A percentile compares a stretch with the other conserved stretches of the same genome.
These are phyloP conservation scores for Suillus hirtellus DNA, from an alignment of 768 basidiomycete genomes.

Conservation along the genomic window DNA sequence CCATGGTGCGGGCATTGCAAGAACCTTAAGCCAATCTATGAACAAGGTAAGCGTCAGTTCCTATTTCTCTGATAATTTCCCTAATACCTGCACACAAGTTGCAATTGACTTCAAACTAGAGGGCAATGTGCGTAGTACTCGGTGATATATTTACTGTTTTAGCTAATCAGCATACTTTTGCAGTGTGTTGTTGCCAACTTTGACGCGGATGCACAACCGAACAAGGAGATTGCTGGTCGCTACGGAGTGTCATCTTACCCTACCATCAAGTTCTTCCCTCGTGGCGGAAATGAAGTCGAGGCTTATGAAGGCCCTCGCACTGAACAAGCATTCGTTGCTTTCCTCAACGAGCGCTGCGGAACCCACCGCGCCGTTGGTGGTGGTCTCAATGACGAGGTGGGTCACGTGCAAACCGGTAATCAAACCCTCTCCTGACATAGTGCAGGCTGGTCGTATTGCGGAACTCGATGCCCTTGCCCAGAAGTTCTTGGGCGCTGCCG, in stretches of 20 bases:
- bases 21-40: slow-evolving; percentile 81
- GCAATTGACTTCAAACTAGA: slow-evolving; percentile 80
- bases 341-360: slow-evolving; percentile 85
- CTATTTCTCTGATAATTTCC: slow-evolving; percentile 1
- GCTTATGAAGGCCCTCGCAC: slow-evolving; percentile 70
- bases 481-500: slow-evolving; percentile 66
- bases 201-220: slow-evolving; percentile 83
- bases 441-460: slow-evolving; percentile 77
- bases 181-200: slow-evolving; percentile 91
- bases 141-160: slow-evolving; percentile 3
- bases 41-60: slow-evolving; percentile 52
- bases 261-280: slow-evolving; percentile 94
- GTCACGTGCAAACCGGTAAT: slow-evolving; percentile 18
- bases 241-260: slow-evolving; percentile 85
- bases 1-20: slow-evolving; percentile 98
- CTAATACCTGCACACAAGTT: slow-evolving; percentile 42
- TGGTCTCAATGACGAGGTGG: slow-evolving; percentile 67
- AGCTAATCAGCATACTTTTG: slow-evolving; percentile 1
- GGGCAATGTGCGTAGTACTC: slow-evolving; percentile 52
- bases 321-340: slow-evolving; percentile 74
- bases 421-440: slow-evolving; percentile 8
- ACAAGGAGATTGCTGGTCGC: slow-evolving; percentile 65
- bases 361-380: slow-evolving; percentile 84
- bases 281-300: slow-evolving; percentile 60
- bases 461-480: slow-evolving; percentile 78